These are phyloP conservation scores for Sambucus nigra DNA, from an alignment of 129 eudicot genomes.

Conservation along the genomic window DNA sequence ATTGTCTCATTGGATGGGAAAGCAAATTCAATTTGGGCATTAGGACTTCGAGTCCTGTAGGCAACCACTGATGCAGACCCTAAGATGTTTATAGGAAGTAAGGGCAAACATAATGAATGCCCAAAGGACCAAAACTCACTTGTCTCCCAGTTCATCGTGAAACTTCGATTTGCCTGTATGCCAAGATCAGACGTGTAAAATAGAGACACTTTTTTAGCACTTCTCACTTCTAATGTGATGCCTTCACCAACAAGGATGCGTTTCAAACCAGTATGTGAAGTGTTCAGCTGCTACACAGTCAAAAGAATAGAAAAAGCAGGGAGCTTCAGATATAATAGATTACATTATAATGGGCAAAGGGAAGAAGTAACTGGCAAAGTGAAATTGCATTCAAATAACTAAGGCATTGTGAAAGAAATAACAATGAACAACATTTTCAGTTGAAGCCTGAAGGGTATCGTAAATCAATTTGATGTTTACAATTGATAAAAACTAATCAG, in stretches of 20 bases:
- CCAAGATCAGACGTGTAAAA: constrained; percentile 30
- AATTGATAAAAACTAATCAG: too few relatives aligned
- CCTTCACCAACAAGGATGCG: constrained; percentile 62
- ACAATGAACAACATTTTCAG: too few relatives aligned
- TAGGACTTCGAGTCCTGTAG: constrained; percentile 40
- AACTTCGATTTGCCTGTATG: constrained; percentile 19
- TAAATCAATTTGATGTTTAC: too few relatives aligned
- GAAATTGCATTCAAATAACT: too few relatives aligned
- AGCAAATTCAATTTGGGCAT: constrained; percentile 25
- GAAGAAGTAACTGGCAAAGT: too few relatives aligned
- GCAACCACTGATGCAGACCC: constrained; percentile 70
- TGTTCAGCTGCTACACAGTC: constrained; percentile 40
- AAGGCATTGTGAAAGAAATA: too few relatives aligned
- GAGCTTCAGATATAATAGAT: not conserved
- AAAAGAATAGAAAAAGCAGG: constrained; percentile 3
- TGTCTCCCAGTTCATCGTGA: constrained; percentile 9
- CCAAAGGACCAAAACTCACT: constrained; percentile 22
- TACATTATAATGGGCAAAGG: not conserved
- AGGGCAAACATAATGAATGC: constrained; percentile 29
- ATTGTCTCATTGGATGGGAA: constrained; percentile 27
- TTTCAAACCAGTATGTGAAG: constrained; percentile 48
- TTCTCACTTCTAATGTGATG: constrained; percentile 55
- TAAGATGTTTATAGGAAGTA: constrained; percentile 40
- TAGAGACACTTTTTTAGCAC: constrained; percentile 50
- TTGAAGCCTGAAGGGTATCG: too few relatives aligned